Percentiles rank a stretch among this genome's conserved stretches.
Evolutionary conservation across 345 rosid genomes (phyloP).

Genomic region (Brassica cretica): DNA sequence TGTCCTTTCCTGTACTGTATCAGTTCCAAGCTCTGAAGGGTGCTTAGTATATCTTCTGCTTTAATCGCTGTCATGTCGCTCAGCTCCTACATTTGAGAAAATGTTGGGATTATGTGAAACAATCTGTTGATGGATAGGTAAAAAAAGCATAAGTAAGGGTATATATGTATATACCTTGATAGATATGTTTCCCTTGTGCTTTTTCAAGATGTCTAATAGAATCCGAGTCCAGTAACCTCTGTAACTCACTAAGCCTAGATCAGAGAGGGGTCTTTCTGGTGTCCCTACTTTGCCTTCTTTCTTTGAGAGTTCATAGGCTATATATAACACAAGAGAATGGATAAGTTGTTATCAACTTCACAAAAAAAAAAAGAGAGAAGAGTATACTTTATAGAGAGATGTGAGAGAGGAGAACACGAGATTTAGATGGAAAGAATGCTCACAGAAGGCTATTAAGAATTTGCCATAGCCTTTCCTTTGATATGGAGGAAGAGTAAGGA

Average conservation of each 20-base stretch:
- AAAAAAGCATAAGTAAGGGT: neutral
- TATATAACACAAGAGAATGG: conserved; percentile 40
- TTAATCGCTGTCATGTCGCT: conserved; percentile 99
- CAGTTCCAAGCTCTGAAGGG: conserved; percentile 93
- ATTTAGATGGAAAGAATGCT: conserved; percentile 34
- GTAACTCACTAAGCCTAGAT: conserved; percentile 93
- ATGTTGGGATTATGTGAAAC: neutral
- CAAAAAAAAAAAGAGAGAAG: neutral
- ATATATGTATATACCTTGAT: conserved; percentile 61
- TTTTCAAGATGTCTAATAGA: conserved; percentile 91
- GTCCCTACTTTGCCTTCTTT: conserved; percentile 99
- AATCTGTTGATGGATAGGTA: neutral
- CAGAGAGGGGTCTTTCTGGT: conserved; percentile 98
- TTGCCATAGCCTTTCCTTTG: conserved; percentile 99
- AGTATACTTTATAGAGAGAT: conserved; percentile 10
- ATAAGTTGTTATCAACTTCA: neutral
- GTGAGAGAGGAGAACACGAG: neutral
- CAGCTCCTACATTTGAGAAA: conserved; percentile 61
- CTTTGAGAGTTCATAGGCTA: conserved; percentile 98
- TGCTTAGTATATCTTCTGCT: conserved; percentile 89
- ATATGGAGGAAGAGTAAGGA: conserved; percentile 97
- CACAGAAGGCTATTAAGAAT: conserved; percentile 96
- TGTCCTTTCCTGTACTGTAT: conserved; percentile 99
- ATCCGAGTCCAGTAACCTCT: conserved; percentile 98
- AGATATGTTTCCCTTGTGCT: conserved; percentile 97